Percentiles rank a stretch among this genome's conserved stretches.
These are phyloP conservation scores for Termitomyces sp. DNA, from an alignment of 768 basidiomycete genomes.

Conservation along the genomic window DNA sequence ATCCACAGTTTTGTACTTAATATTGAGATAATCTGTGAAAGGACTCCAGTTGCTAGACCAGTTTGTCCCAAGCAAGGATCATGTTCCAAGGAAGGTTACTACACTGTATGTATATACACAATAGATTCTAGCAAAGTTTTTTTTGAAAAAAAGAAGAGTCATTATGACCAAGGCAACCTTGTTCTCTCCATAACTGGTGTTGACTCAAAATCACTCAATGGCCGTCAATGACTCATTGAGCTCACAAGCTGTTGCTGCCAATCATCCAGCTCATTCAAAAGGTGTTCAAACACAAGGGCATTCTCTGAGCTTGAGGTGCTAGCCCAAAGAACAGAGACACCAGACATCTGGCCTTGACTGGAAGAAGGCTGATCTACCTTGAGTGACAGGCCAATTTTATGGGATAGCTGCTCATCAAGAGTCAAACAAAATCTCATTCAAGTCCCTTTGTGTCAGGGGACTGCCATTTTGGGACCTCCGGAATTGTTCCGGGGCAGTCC, in stretches of 20 bases:
- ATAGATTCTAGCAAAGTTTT: slow-evolving; percentile 29
- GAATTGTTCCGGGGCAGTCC: too few relatives aligned
- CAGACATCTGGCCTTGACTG: slow-evolving; percentile 58
- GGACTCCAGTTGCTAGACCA: too few relatives aligned
- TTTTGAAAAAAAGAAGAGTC: slow-evolving; percentile 16
- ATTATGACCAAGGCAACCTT: slow-evolving; percentile 51
- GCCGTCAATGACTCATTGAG: slow-evolving; percentile 69
- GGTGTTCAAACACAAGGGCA: slow-evolving; percentile 66
- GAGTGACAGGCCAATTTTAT: slow-evolving; percentile 83
- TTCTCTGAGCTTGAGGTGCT: slow-evolving; percentile 85
- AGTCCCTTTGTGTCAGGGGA: too few relatives aligned
- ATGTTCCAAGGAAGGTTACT: too few relatives aligned
- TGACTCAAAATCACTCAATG: slow-evolving; percentile 67
- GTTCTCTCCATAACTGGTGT: slow-evolving; percentile 51
- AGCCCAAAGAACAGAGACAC: slow-evolving; percentile 46
- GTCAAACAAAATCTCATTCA: too few relatives aligned
- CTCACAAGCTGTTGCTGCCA: slow-evolving; percentile 84
- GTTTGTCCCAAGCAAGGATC: too few relatives aligned
- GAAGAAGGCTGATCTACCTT: slow-evolving; percentile 80
- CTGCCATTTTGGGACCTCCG: too few relatives aligned
- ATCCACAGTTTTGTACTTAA: too few relatives aligned
- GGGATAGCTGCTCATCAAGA: slow-evolving; percentile 85
- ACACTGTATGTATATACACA: slow-evolving; percentile 43
- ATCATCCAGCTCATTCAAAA: slow-evolving; percentile 77
- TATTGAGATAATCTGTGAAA: too few relatives aligned